Evolutionary conservation across 2,329 filamentous ascomycete species (phyloP), one percentile per base, ranked within the genome.

Genomic region (Penicillium freii): DNA sequence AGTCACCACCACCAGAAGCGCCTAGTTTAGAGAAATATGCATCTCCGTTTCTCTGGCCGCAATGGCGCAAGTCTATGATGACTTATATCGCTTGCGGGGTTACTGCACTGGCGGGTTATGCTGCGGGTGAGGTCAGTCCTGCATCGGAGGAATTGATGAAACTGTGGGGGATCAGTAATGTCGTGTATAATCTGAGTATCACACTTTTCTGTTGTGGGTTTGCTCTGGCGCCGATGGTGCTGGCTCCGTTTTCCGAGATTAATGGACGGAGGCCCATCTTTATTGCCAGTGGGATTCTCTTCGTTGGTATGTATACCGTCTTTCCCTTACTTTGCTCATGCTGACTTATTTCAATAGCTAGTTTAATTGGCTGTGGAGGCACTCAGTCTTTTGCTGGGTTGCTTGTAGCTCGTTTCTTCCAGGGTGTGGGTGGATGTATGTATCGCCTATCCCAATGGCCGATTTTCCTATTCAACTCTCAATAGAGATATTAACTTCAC

Each of bases 231-330:
- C 92, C 92, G 0, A 96, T 97, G 92, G 81, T 91, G 0, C 82
- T 96, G 0, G 92, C 92, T 0, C 92, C 92, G 0, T 88, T 96
- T 63, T 91, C 88, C 0, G 92, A 97, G 75, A 88, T 95, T 70
- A 91, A 94, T 73, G 92, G 92, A 4, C 85, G 92, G 2, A 86
- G 90, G 54, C 90, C 92, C 0, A 89, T 96, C 34, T 94, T 96
- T 67, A 80, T 92, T 25, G 79, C 80, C 1, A 87, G 89, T 9
- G 91, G 91, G 0, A 69, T 88, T 17, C 69, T 95, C 1, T 94
- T 89, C 66, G 84, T 91, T 5, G 71, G 75, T 74, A 65, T 52
- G 70, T 56, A 23, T 23, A 23, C 21, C 6, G 1, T 27, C 5
- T 0, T 38, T 19, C 23, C 9, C 6, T 4, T 5, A 25, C 4